Base-by-base conservation (phyloP, 768 basidiomycete species). In the Tulasnella calospora region DNA sequence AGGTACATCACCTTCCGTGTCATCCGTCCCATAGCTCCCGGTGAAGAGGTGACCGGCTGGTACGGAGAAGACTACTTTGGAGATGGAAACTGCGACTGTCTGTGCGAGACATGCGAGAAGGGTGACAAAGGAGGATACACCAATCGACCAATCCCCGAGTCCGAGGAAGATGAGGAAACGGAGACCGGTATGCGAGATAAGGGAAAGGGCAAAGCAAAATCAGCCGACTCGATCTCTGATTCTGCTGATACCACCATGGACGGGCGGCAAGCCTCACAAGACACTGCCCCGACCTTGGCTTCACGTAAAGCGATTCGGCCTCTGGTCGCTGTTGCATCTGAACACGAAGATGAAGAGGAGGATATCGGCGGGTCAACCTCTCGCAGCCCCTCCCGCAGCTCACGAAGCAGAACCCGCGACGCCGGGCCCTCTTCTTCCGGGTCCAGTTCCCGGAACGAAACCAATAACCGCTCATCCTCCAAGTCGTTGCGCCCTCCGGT, bases 21-120 rank as follows among this genome's bases (percentile, higher is more conserved):
- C 78, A 87, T 94, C 83, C 89, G 90, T 84, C 88, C 90, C 77
- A 94, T 95, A 82, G 87, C 88, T 61, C 85, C 92, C 35, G 94
- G 94, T 41, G 94, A 95, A 84, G 94, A 95, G 84, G 92, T 95
- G 70, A 94, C 94, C 40, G 94, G 94, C 61, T 93, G 94, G 83
- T 95, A 95, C 82, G 94, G 94, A 69, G 93, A 95, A 85, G 92
- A 92, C 70, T 95, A 95, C 84, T 95, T 92, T 82, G 91, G 91
- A 74, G 86, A 88, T 80, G 89, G 88, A 79, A 92, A 92, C 81
- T 87, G 90, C 33, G 90, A 91, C 82, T 95, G 94, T 83, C 87
- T 95, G 38, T 95, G 94, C 81, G 93, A 94, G 84, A 94, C 92
- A 17, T 95, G 94, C 85, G 94, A 95, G 84, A 90, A 87, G 84